Evolutionary conservation across 768 basidiomycete genomes (phyloP), one percentile per base, ranked within the genome.

Genomic region (Pleurotus eryngii): DNA sequence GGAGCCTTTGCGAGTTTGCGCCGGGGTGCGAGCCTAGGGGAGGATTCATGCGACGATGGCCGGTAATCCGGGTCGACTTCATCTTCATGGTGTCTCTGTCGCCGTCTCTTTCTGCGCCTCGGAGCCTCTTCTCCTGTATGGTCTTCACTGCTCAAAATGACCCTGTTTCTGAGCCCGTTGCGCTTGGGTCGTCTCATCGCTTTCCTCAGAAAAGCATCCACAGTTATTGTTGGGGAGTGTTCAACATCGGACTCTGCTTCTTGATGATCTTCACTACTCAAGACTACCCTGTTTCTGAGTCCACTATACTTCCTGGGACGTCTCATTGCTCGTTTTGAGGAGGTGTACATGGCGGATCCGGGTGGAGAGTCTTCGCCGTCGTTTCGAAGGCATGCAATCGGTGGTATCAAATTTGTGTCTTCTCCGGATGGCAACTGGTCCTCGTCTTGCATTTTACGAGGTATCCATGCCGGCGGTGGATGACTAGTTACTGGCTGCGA

Each of bases 401-500:
- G 14, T 14, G 46, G 22, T 20, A 26, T 48, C 14, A 17, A 15
- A 8, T 20, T 18, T 20, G 17, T 24, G 8, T 20, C 24, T 26
- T 15, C 17, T 8, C n/a, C 5, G 46, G 18, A 48, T 15, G 14
- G n/a, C 18, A 35, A 8, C 30, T 35, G 30, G 30, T 35, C 30
- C 30, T 9, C 30, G 30, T 9, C 30, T 11, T 35, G 30, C 30
- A 35, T 35, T 35, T 35, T 35, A 35, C 30, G 30, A 11, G 37
- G 24, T 39, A 42, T 40, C 51, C 51, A 54, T 17, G 51, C 12
- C n/a, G 51, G 51, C 5, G 35, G 18, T 26, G 51, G 51, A 42
- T 40, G 51, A 17, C 37, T 17, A 5, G 51, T 54, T 18, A 54
- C 51, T n/a, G 51, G 51, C 51, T 54, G 27, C 42, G 20, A 51